Evolutionary conservation across 306 rosid genomes (phyloP), one percentile per base, ranked within the genome.

Genomic region (Cicer arietinum): DNA sequence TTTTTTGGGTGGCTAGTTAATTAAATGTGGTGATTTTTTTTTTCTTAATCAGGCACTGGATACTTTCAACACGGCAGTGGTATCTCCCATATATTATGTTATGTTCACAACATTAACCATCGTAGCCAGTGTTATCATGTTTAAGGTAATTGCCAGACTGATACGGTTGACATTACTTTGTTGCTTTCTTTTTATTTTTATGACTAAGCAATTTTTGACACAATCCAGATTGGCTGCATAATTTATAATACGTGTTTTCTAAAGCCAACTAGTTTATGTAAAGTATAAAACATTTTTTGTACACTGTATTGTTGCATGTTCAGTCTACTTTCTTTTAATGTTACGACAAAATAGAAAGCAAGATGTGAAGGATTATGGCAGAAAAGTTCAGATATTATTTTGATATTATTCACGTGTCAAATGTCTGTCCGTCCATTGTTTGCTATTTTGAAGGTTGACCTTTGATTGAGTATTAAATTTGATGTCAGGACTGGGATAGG

Each of bases 51-150:
- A 95, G 99, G 99, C 99, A 20, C 92, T 95, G 81, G 99, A 95
- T 85, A 95, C 99, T 67, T 95, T 95, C 59, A 92, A 95, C 78
- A 95, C 99, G 1, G 98, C 99, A n/a, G 99, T 95, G 86, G 99
- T 95, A 39, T 95, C 99, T 77, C 99, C 99, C 17, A 95, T 95
- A 79, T 95, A 95, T 82, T 95, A 95, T 70, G 92, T 87, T 39
- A 95, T 95, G 99, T 95, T 95, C 90, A 95, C 99, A n/a, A 83
- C 99, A 54, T 84, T 95, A 47, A 95, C 99, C 82, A 95, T 95
- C 71, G 80, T 95, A 90, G 99, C 99, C 6, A 95, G 99, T 73
- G 87, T 95, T 73, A 95, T 95, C 76, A 95, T 95, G 99, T 95
- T 95, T 83, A 95, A 95, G 99, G 99, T 95, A 84, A 44, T 82